Evolutionary conservation across 768 basidiomycete genomes (phyloP), one percentile per base, ranked within the genome.

Genomic region (Leucosporidium scottii): DNA sequence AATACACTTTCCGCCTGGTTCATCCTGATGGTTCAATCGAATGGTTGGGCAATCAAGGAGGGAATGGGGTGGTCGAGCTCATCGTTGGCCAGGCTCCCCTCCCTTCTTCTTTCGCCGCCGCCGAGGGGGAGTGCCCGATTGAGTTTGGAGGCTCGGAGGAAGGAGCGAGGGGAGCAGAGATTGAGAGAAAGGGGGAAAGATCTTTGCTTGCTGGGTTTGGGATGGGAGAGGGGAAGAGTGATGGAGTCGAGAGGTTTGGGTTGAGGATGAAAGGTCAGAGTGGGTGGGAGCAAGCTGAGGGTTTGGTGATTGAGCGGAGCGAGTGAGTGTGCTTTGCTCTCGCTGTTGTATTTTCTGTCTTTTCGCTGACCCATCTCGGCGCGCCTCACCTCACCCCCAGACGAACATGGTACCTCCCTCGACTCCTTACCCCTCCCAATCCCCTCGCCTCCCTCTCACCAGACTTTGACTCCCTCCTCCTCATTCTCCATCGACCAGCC

Each of bases 401-500:
- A 12, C 70, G 66, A 21, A 64, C 62, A 23, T 71, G 70, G 70
- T 44, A 65, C 56, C 48, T 49, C 25, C 70, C 70, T 1, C 59
- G 66, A 2, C 28, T 48, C 7, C 64, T 67, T 20, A 27, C 51
- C 1, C 4, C 18, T 12, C 7, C 10, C 20, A 0, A 15, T 12
- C 59, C 61, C 0, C 56, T 71, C 55, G 13, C 49, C 0, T 0
- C 25, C n/a, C 39, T 71, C 39, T 67, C 66, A 2, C 25, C 36
- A 1, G 0, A 3, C 20, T 59, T 36, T 61, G 56, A 50, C 21
- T 55, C 66, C 1, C 66, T 65, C 27, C 61, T 71, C 56, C 30
- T 71, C 39, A 21, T 65, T 39, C 64, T 71, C 21, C 55, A 17
- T 44, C 39, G 57, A 44, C 31, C 63, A 1, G 31, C 55, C 3